phyloP scores from a whole-genome alignment of 2,329 filamentous ascomycete genomes.

The Fusarium mundagurra region DNA sequence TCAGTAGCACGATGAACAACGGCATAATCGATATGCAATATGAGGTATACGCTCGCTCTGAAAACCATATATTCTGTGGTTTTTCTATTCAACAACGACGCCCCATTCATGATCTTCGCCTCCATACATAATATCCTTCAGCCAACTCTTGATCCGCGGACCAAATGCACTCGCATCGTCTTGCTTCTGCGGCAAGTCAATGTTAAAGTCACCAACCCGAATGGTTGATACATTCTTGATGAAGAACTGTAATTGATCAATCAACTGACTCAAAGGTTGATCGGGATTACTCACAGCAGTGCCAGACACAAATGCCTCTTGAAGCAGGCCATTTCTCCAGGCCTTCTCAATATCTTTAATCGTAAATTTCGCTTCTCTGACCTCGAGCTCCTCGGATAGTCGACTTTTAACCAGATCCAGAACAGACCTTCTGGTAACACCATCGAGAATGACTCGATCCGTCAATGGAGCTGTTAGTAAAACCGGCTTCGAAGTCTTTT shows the following conservation, averaged over 20 bases:
- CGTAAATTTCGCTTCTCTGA: neutral
- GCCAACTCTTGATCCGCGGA: neutral
- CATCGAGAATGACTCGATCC: neutral
- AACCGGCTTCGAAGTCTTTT: accelerated
- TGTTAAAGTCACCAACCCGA: neutral
- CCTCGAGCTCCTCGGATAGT: accelerated
- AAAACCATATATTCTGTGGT: accelerated
- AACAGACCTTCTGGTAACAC: neutral
- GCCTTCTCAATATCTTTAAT: accelerated
- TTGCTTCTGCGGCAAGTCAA: neutral
- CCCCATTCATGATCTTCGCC: neutral
- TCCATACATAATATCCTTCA: neutral
- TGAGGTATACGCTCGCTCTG: neutral
- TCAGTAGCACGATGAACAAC: accelerated
- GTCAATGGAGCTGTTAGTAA: neutral
- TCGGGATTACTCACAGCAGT: neutral
- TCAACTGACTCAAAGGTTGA: accelerated
- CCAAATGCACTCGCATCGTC: neutral
- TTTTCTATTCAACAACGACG: neutral
- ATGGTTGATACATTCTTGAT: neutral
- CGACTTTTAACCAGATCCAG: neutral
- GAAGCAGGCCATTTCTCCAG: neutral
- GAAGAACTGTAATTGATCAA: accelerated
- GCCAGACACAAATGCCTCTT: neutral
- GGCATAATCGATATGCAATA: accelerated